These are phyloP conservation scores for Skeletonema costatum DNA, from an alignment of 108 stramenopile genomes.

Conservation along the genomic window DNA sequence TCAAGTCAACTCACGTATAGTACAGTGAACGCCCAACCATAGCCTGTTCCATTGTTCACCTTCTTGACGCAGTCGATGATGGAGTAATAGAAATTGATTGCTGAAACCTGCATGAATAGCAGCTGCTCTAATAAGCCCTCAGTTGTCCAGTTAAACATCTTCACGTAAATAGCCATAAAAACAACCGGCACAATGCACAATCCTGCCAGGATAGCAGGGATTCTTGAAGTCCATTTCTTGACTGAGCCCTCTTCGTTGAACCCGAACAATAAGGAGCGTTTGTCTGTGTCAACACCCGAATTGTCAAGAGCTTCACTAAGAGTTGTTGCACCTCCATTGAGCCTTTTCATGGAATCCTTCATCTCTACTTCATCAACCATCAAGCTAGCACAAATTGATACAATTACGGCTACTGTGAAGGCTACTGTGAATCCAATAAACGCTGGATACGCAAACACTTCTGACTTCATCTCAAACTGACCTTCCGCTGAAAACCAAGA, in stretches of 20 bases:
- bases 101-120: neutral
- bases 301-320: slow-evolving; percentile 3
- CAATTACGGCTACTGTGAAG: slow-evolving; percentile 10
- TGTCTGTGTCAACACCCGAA: neutral
- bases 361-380: slow-evolving; percentile 7
- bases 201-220: neutral
- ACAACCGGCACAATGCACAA: neutral
- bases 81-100: slow-evolving; percentile 6
- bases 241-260: neutral
- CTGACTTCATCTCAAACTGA: neutral
- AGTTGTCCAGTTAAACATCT: slow-evolving; percentile 13
- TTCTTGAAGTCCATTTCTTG: neutral
- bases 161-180: neutral
- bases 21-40: neutral
- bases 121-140: neutral
- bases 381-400: slow-evolving; percentile 9
- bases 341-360: slow-evolving; percentile 11
- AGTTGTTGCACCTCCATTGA: slow-evolving; percentile 2
- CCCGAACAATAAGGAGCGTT: neutral
- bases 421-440: slow-evolving; percentile 18
- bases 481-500: slow-evolving; percentile 12
- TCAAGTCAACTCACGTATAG: slow-evolving; percentile 6
- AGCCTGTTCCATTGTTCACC: slow-evolving; percentile 16
- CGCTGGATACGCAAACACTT: slow-evolving; percentile 13
- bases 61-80: slow-evolving; percentile 5